Conservation (phyloP, 192 early-diverging fungal species). For the Gigaspora rosea region DNA sequence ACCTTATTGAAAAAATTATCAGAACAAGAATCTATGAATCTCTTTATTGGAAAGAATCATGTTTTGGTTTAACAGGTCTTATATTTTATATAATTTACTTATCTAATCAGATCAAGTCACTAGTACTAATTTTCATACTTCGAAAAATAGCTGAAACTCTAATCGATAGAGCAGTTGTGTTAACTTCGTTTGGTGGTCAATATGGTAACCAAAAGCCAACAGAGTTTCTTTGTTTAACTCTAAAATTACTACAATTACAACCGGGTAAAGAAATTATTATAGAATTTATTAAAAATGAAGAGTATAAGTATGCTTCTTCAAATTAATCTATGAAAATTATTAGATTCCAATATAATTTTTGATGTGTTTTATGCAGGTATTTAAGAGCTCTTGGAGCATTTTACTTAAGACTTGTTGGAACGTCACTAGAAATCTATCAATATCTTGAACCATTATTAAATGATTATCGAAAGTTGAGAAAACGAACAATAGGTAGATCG, state of each 20-base stretch:
- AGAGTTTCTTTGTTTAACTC: no score
- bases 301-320: conserved; percentile 65
- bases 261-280: no score
- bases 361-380: no score
- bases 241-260: no score
- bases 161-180: no score
- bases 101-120: neutral
- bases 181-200: no score
- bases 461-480: conserved; percentile 86
- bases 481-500: conserved; percentile 56
- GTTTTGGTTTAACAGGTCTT: conserved; percentile 87
- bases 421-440: conserved; percentile 77
- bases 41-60: conserved; percentile 96
- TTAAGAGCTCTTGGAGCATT: conserved; percentile 58
- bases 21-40: conserved; percentile 57
- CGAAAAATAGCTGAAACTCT: no score
- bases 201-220: no score
- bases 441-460: conserved; percentile 83
- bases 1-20: conserved; percentile 87
- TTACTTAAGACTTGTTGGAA: conserved; percentile 84
- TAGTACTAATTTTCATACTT: no score
- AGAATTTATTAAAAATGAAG: conserved; percentile 54
- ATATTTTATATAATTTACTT: neutral
- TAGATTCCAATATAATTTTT: no score
- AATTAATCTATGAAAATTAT: neutral